A percentile compares a stretch with the other conserved stretches of the same genome.
phyloP scores from a whole-genome alignment of 129 eudicot species.

The Heracleum sosnowskyi region DNA sequence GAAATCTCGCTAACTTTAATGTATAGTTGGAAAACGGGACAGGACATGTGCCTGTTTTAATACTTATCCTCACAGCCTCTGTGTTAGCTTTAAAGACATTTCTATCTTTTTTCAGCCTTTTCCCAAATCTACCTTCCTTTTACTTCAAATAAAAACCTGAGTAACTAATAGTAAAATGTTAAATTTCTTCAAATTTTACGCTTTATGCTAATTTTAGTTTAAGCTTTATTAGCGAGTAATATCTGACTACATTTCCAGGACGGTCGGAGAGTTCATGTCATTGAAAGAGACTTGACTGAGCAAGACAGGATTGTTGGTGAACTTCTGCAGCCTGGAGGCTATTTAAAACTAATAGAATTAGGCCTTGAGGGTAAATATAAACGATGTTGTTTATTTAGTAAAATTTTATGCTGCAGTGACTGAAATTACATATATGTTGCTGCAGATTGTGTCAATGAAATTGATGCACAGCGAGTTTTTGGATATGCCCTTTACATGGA shows the following conservation, averaged over 20 bases:
- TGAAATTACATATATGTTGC: not conserved
- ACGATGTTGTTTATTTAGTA: not conserved
- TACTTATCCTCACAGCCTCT: not conserved
- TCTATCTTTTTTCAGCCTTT: not conserved
- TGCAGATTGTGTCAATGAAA: slow-evolving; percentile 52
- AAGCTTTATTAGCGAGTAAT: not conserved
- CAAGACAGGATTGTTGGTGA: slow-evolving; percentile 79
- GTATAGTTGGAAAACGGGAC: slow-evolving; percentile 3
- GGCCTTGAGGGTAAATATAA: slow-evolving; percentile 55
- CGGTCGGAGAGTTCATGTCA: slow-evolving; percentile 67
- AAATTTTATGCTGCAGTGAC: not conserved
- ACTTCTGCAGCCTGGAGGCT: slow-evolving; percentile 84
- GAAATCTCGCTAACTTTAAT: not conserved
- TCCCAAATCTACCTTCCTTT: not conserved
- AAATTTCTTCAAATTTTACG: not conserved
- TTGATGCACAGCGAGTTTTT: slow-evolving; percentile 48
- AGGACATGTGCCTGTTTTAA: not conserved
- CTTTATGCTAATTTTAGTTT: not conserved
- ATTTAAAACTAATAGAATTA: slow-evolving; percentile 59
- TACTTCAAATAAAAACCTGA: not conserved
- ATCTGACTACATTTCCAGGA: slow-evolving; percentile 30
- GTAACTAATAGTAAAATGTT: too few relatives aligned
- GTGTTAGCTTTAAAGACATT: slow-evolving; percentile 6
- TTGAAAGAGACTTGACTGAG: slow-evolving; percentile 72
- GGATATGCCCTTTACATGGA: slow-evolving; percentile 57